Evolutionary conservation across 2,329 filamentous ascomycete genomes (phyloP), one percentile per base, ranked within the genome.

Genomic region (Exophiala sideris): DNA sequence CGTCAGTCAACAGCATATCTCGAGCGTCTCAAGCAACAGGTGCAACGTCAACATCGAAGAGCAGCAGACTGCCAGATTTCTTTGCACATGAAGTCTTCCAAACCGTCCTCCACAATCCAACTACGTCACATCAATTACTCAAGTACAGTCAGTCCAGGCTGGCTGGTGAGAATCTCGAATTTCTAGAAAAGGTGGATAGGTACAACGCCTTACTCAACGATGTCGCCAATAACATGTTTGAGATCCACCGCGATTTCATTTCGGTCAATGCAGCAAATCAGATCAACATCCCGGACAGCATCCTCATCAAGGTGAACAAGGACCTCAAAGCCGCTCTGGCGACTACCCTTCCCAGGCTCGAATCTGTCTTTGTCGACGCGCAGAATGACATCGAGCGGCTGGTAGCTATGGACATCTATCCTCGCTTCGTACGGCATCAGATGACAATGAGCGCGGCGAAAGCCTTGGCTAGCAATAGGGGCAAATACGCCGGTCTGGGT

Each of bases 401-500:
- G 1, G 66, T 80, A 2, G 65, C 71, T 0, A 66, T 65, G 2
- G 75, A 79, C 34, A 68, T 80, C 14, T 82, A 79, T 50, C 78
- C 78, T 1, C 70, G 73, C 16, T 82, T 82, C 59, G 77, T 81
- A 18, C 77, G 76, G 49, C 71, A 77, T 50, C 79, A 81, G 61
- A 67, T 82, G 49, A 75, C 73, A 1, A 65, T 73, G 29, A 75
- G 73, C 47, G 76, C 77, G 3, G 71, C 71, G 3, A 66, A 70
- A 35, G 75, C 79, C 1, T 64, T 83, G 2, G 70, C 75, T 2
- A 65, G 70, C 4, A 21, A 52, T 18, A 48, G 48, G 3, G 70
- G 47, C 20, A 69, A 64, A 54, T 84, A 78, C 49, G 76, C 76
- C 2, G 82, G 82, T 0, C 71, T 85, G 0, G 81, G 80, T 7